Evolutionary conservation across 78 protist genomes (phyloP), one percentile per base, ranked within the genome.

Genomic region (Paratrimastix pyriformis): DNA sequence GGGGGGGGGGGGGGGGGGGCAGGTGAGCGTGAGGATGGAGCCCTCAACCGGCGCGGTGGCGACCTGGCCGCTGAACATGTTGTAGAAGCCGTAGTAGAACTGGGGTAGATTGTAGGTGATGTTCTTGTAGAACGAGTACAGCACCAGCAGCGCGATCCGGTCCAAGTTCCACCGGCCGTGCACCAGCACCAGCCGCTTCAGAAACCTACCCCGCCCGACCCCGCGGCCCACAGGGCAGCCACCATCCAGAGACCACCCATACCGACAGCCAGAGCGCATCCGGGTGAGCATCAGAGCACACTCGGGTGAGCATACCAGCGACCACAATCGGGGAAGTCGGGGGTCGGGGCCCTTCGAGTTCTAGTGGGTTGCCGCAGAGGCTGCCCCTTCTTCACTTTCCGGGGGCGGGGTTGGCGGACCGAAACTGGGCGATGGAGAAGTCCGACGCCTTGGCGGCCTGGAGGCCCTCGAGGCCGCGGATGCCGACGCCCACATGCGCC

Each of bases 401-500:
- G n/a, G n/a, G n/a, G n/a, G n/a, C n/a, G n/a, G n/a, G n/a, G n/a
- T n/a, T n/a, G n/a, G n/a, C n/a, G n/a, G n/a, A n/a, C n/a, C 62
- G 9, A 66, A 84, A 84, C 58, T 33, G 78, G 44, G 74, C 39
- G 50, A 94, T 72, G 30, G 96, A 80, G 80, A 75, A 91, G 57
- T 94, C 98, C 0, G 84, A 30, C 48, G 91, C 80, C 4, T 78
- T 55, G n/a, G 86, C 88, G 15, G 97, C 97, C 64, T 93, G 93
- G 6, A 62, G 18, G 33, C 97, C 97, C 76, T 93, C 97, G n/a
- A 77, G 32, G 40, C 97, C 95, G 7, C 52, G 9, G 46, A 93
- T 88, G 45, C 95, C 97, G 21, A 93, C 76, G 24, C 97, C 97
- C 24, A 93, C 73, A 15, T 62, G 68, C 3, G 94, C 88, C 45